Evolutionary conservation across 1,139 yeast genomes (phyloP).

Genomic region (Groenewaldozyma auringiensis): DNA sequence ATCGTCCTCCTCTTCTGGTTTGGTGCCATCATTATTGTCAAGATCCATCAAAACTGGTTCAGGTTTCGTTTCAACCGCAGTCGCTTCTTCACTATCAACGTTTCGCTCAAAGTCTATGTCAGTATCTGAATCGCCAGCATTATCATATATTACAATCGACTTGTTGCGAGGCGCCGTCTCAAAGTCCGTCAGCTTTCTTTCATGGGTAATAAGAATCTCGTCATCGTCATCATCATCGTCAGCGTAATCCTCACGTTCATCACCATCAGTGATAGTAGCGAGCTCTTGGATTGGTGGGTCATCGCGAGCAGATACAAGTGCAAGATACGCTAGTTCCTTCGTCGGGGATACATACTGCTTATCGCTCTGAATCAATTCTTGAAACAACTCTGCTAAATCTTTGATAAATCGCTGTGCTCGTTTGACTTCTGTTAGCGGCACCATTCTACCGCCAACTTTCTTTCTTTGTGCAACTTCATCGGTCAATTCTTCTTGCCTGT

Average conservation of each 20-base stretch:
- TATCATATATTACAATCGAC: constrained; percentile 1
- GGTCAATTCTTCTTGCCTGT: constrained; percentile 21
- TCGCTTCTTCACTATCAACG: background rate
- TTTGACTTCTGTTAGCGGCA: constrained; percentile 62
- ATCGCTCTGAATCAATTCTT: constrained; percentile 57
- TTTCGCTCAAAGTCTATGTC: background rate
- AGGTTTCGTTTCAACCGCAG: background rate
- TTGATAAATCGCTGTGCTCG: constrained; percentile 77
- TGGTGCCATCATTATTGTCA: background rate
- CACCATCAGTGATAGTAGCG: constrained; percentile 9
- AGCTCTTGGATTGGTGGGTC: constrained; percentile 14
- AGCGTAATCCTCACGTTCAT: constrained; percentile 15
- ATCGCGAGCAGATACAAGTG: constrained; percentile 45
- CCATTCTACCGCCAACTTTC: constrained; percentile 74
- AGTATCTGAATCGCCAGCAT: background rate
- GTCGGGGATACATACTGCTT: constrained; percentile 70
- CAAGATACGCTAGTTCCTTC: constrained; percentile 77
- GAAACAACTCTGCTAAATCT: constrained; percentile 60
- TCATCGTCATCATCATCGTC: constrained; percentile 12
- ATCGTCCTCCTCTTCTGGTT: background rate
- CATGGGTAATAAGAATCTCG: constrained; percentile 3
- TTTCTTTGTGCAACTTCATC: constrained; percentile 31
- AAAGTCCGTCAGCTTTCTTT: background rate
- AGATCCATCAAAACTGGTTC: background rate
- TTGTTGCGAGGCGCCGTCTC: background rate